phyloP scores from a whole-genome alignment of 306 rosid genomes.

The Adenanthera pavonina region DNA sequence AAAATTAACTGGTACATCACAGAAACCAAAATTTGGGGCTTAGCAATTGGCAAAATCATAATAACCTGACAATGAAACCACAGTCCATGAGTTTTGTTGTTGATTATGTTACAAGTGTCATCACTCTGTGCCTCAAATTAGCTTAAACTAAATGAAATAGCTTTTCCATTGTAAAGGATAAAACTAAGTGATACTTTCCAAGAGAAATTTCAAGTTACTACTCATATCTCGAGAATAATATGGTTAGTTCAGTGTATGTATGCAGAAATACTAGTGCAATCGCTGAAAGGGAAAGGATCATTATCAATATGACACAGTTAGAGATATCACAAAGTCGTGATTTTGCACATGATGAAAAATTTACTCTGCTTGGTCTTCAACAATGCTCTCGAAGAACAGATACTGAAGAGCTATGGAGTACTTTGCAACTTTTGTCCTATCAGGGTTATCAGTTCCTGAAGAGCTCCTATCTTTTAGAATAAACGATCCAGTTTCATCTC shows the following conservation, averaged over 20 bases:
- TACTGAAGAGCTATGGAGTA: conserved; percentile 86
- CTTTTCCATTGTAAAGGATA: conserved; percentile 7
- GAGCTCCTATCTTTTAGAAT: conserved; percentile 51
- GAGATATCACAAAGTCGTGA: conserved; percentile 16
- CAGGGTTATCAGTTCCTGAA: conserved; percentile 41
- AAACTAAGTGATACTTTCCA: neutral
- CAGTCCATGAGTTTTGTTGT: neutral
- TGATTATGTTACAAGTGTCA: neutral
- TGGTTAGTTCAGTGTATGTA: neutral
- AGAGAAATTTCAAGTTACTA: conserved; percentile 4
- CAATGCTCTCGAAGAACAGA: conserved; percentile 61
- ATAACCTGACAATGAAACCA: neutral
- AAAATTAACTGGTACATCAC: neutral
- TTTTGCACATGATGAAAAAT: conserved; percentile 7
- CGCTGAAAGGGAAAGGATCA: neutral
- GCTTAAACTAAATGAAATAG: neutral
- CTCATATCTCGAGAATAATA: neutral
- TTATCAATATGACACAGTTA: neutral
- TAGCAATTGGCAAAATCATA: neutral
- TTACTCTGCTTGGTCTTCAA: conserved; percentile 43
- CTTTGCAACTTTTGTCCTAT: conserved; percentile 53
- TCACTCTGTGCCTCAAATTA: neutral
- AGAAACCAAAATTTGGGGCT: neutral
- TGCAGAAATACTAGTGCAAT: neutral
- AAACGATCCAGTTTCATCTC: conserved; percentile 68